Evolutionary conservation across 1,139 yeast genomes (phyloP), one percentile per base, ranked within the genome.

Genomic region (Sugiyamaella paludigena): DNA sequence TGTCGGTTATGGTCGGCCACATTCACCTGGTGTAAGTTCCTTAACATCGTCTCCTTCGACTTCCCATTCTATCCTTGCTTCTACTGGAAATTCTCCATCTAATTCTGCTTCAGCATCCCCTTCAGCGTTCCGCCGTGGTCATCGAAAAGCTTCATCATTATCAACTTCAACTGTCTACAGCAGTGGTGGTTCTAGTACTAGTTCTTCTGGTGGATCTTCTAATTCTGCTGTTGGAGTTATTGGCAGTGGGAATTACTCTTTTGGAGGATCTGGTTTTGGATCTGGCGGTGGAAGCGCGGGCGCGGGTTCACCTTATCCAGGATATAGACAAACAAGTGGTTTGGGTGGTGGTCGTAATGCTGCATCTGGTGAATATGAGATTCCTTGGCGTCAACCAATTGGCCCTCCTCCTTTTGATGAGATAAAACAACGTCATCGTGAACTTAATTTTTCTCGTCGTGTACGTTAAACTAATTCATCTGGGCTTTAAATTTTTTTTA

Each of bases 351-450:
- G 30, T 26, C 43, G 48, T 11, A 38, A 27, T 32, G 40, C 36
- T 4, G 28, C 34, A 19, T 36, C 35, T 36, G 49, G 49, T 10
- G 60, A 57, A 26, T 51, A 50, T 28, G 60, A 57, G 34, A 55
- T 61, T 5, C 69, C 69, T 3, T 41, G 55, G 33, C 56, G 69
- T 7, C 68, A 65, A 47, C 69, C 69, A 7, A 30, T 52, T 26
- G 68, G 68, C 3, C 68, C 68, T 4, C 69, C 69, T 2, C 61
- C 68, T 7, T 40, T 64, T 36, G 69, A 65, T 29, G 64, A 62
- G 42, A 51, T 62, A 31, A 48, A 52, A 38, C 36, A 48, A 9
- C 46, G 42, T 11, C 50, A 49, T 15, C 45, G 49, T 16, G 54
- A 50, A 9, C 44, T 54, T 42, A 60, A 61, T 47, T 59, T 59